Percentiles rank a stretch among this genome's conserved stretches.
Conservation (phyloP, 1,284 basidiomycete genomes). For the Ceratobasidium sp. region DNA sequence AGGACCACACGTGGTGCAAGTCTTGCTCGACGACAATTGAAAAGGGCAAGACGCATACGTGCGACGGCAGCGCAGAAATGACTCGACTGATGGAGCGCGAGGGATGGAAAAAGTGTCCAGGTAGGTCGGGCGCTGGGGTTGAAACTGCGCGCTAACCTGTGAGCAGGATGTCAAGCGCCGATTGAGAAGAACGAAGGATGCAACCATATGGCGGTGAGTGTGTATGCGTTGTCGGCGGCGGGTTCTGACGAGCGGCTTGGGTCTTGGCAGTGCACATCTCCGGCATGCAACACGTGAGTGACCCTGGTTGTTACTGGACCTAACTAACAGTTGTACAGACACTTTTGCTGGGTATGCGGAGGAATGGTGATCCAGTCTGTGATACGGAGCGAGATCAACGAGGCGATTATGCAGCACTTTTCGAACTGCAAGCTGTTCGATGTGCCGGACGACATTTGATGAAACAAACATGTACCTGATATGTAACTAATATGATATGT, state of each 20-base stretch:
- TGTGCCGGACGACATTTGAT: slow-evolving; percentile 29
- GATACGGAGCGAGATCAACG: slow-evolving; percentile 18
- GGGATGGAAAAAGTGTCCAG: slow-evolving; percentile 40
- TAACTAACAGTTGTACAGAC: slow-evolving; percentile 10
- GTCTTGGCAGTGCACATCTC: slow-evolving; percentile 32
- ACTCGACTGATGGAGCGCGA: slow-evolving; percentile 35
- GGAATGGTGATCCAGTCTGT: slow-evolving; percentile 25
- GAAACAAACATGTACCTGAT: neutral
- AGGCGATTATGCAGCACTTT: slow-evolving; percentile 27
- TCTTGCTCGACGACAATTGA: slow-evolving; percentile 38
- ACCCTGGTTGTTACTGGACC: neutral
- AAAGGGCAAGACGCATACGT: slow-evolving; percentile 35
- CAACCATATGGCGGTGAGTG: slow-evolving; percentile 40
- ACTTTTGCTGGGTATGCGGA: slow-evolving; percentile 36
- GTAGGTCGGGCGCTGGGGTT: neutral
- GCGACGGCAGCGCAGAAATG: slow-evolving; percentile 39
- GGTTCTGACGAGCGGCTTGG: neutral
- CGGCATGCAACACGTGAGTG: slow-evolving; percentile 40
- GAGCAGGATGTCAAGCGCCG: slow-evolving; percentile 37
- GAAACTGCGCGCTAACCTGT: neutral
- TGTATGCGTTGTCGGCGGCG: neutral
- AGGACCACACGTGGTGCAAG: slow-evolving; percentile 39
- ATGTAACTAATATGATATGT: slow-evolving; percentile 1
- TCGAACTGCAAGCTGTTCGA: slow-evolving; percentile 32
- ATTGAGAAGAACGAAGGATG: slow-evolving; percentile 38